Evolutionary conservation across 1,284 basidiomycete species (phyloP).

Genomic region (Exobasidium rhododendri): DNA sequence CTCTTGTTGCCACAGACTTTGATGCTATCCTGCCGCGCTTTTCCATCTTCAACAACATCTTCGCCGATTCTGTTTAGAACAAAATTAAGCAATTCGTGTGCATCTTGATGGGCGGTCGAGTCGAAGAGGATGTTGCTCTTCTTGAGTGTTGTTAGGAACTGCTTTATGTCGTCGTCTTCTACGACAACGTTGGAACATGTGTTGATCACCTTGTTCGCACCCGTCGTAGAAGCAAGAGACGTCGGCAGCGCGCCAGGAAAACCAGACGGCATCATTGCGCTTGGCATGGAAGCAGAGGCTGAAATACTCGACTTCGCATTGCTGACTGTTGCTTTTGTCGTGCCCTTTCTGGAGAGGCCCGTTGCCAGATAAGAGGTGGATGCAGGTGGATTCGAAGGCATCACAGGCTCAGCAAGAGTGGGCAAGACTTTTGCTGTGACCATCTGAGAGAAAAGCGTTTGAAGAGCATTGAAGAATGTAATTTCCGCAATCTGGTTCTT

Average conservation of each 20-base stretch:
- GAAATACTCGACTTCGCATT: background rate
- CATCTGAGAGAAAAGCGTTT: background rate
- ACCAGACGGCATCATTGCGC: background rate
- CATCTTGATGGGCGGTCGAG: slow-evolving; percentile 67
- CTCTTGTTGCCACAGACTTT: slow-evolving; percentile 25
- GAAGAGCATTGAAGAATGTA: background rate
- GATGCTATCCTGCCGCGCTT: slow-evolving; percentile 10
- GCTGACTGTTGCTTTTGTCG: background rate
- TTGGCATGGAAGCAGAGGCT: background rate
- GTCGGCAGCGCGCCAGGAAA: background rate
- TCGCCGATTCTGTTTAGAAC: slow-evolving; percentile 88
- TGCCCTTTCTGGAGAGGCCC: background rate
- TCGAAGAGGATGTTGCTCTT: slow-evolving; percentile 49
- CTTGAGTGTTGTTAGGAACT: slow-evolving; percentile 39
- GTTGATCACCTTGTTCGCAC: slow-evolving; percentile 41
- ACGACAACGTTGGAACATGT: slow-evolving; percentile 30
- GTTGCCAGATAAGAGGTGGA: background rate
- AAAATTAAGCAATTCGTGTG: slow-evolving; percentile 95
- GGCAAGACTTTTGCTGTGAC: background rate
- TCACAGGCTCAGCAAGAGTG: background rate
- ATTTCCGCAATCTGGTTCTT: background rate
- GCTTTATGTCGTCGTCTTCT: slow-evolving; percentile 30
- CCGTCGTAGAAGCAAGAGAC: background rate
- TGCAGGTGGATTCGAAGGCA: background rate
- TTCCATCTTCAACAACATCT: slow-evolving; percentile 66